These are phyloP conservation scores for Noccaea bulbosa DNA, from an alignment of 345 rosid genomes.

Conservation along the genomic window DNA sequence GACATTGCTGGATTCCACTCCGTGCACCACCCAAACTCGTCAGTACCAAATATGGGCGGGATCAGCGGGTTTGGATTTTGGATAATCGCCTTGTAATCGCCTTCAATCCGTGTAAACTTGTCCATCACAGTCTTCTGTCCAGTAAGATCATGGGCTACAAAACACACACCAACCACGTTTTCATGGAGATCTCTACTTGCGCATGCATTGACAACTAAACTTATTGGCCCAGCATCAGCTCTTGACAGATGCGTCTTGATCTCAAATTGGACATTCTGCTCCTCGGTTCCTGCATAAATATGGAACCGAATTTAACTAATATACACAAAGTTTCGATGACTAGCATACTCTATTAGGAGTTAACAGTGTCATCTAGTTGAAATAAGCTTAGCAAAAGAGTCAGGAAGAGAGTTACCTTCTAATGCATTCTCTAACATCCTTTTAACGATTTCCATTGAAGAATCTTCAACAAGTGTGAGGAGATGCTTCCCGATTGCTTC, in stretches of 20 bases:
- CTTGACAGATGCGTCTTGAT: slow-evolving; percentile 75
- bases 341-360: background rate
- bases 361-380: background rate
- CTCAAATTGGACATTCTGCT: slow-evolving; percentile 80
- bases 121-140: slow-evolving; percentile 91
- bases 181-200: slow-evolving; percentile 85
- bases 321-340: slow-evolving; percentile 5
- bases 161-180: slow-evolving; percentile 87
- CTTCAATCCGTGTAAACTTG: slow-evolving; percentile 95
- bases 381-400: slow-evolving; percentile 21
- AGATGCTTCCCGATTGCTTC: slow-evolving; percentile 85
- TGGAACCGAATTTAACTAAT: background rate
- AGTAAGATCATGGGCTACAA: slow-evolving; percentile 97
- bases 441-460: slow-evolving; percentile 64
- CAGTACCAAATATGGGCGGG: slow-evolving; percentile 88
- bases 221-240: slow-evolving; percentile 68
- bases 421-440: slow-evolving; percentile 74
- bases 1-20: slow-evolving; percentile 98
- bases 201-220: slow-evolving; percentile 90
- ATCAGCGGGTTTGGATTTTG: slow-evolving; percentile 93
- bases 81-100: slow-evolving; percentile 91
- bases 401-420: slow-evolving; percentile 61
- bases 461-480: slow-evolving; percentile 82
- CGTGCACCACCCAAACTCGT: slow-evolving; percentile 96
- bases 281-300: slow-evolving; percentile 79